Base-by-base conservation (phyloP, 2,329 filamentous ascomycete genomes). In the Fusarium sulawesiense region DNA sequence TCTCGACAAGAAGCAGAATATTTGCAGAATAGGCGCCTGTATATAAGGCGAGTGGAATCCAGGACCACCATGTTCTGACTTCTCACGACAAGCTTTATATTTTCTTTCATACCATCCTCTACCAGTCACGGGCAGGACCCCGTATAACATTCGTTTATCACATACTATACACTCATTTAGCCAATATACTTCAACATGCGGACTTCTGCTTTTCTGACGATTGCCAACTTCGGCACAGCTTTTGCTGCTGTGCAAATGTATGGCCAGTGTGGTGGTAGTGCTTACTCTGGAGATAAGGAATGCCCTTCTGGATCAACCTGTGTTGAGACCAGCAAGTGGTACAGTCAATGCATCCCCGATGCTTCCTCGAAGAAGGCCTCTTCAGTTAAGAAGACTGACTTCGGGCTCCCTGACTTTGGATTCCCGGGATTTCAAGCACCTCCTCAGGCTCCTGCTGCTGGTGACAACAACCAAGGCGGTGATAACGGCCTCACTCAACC, bases 221-320 rank as follows among this genome's bases (percentile, higher is more conserved):
- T 73, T 60, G 62, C 66, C 72, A 75, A 66, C 56, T 50, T 66
- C 48, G 66, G 66, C 50, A 51, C 60, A 34, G 60, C 70, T 27
- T 60, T 74, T 41, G 68, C 68, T 20, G 55, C 64, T n/a, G 64
- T 68, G 27, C 56, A 73, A 41, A 41, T 69, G 30, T 73, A 64
- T 41, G 53, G 54, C 40, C 66, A 73, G 48, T 73, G 70, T 40
- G 61, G 63, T 42, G 65, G 70, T 20, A 56, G 55, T 13, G 60
- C 46, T 32, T 74, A 63, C 30, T 58, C 51, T 1, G 67, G 64
- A 14, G 63, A 73, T 20, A 55, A 54, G 6, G 47, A 67, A n/a
- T 74, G 72, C n/a, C 30, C 56, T 18, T 63, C 62, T 27, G 65
- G 67, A 25, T 59, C 70, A 30, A 50, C 60, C 14, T 74, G 70